Evolutionary conservation across 139 green algal genomes (phyloP), one percentile per base, ranked within the genome.

Genomic region (Monoraphidium neglectum): DNA sequence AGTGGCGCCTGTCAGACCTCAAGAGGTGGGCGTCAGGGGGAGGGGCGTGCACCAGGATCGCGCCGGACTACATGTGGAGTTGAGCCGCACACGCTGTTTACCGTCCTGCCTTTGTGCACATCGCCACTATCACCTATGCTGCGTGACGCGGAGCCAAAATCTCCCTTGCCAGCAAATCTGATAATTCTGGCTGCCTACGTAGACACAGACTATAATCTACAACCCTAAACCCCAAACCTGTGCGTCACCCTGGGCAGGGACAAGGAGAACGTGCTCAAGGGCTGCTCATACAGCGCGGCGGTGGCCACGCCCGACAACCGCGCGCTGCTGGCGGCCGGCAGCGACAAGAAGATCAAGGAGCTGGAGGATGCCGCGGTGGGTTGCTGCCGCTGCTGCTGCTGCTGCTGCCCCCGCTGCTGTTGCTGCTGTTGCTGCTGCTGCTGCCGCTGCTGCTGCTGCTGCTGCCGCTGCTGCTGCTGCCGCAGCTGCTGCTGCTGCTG

Each of bases 291-390:
- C 64, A 73, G 73, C 65, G 73, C 63, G 40, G 92, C 92, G 59
- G 74, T 86, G 54, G 63, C 77, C 1, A 90, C 85, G 0, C 72
- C 83, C 15, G 91, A 96, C 74, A 80, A 80, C 82, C 87, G 88
- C 68, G 82, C 80, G 4, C 70, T 97, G 40, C 80, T 51, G 75
- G 81, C 49, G 70, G 79, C 76, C 49, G 87, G 90, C 15, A 87
- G 77, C 12, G 93, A 98, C 79, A 83, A 70, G 69, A 95, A 91
- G 83, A 90, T 98, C 70, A 95, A 94, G 47, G 83, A 95, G 82
- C 80, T 98, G 72, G 93, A 97, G 72, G 93, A 95, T 57, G 70
- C 60, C 46, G 47, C 57, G 24, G 80, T 82, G 43, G 8, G 43
- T 51, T 8, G 8, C 8, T 51, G 43, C 12, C 8, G 43, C 8